Evolutionary conservation across 2,329 filamentous ascomycete species (phyloP).

Genomic region (Cordyceps cicadae): DNA sequence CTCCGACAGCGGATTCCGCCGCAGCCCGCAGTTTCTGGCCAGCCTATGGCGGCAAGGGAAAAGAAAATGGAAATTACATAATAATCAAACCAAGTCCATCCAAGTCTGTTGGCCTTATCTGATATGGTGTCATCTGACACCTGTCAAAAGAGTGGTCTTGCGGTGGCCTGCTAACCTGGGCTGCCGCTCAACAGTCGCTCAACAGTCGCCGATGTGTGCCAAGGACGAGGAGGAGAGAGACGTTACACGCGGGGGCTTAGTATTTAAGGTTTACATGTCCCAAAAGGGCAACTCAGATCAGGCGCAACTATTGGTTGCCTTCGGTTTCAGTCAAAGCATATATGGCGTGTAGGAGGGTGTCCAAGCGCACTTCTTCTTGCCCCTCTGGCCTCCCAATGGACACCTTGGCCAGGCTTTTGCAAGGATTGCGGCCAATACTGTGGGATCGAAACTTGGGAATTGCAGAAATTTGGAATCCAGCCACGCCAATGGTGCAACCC

Average conservation of each 20-base stretch:
- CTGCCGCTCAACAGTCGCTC: neutral
- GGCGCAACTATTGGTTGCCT: neutral
- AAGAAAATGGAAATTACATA: too few species aligned
- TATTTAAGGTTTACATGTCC: neutral
- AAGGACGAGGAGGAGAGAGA: neutral
- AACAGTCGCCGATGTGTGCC: too few species aligned
- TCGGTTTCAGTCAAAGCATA: neutral
- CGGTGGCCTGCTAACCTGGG: neutral
- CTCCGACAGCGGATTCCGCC: neutral
- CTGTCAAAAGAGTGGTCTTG: too few species aligned
- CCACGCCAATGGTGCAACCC: neutral
- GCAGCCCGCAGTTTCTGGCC: neutral
- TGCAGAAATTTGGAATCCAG: too few species aligned
- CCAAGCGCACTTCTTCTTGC: neutral
- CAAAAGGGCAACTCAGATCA: neutral
- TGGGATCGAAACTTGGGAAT: neutral
- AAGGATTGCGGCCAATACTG: neutral
- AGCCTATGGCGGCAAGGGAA: too few species aligned
- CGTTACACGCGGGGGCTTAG: too few species aligned
- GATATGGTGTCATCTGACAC: neutral
- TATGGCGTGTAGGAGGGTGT: neutral
- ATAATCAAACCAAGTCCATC: too few species aligned
- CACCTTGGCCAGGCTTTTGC: neutral
- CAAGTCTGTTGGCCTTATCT: neutral
- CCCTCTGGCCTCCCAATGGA: neutral